These are phyloP conservation scores for Aspergillus aculeatus DNA, from an alignment of 2,329 filamentous ascomycete species.

Conservation along the genomic window DNA sequence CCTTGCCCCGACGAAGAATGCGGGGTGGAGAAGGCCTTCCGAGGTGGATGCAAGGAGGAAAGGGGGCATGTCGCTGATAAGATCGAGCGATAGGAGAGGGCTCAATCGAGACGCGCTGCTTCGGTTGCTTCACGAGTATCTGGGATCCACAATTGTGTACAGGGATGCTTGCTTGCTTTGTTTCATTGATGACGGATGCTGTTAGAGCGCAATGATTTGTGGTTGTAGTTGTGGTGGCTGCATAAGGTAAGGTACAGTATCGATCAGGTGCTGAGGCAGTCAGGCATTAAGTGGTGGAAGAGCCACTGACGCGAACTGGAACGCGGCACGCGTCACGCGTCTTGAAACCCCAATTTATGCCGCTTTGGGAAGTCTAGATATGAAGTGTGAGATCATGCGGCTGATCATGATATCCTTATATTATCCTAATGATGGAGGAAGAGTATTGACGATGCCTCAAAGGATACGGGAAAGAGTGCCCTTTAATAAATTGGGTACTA, in stretches of 20 bases:
- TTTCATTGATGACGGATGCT: slow-evolving; percentile 2
- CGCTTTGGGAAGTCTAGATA: neutral
- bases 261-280: neutral
- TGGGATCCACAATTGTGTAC: slow-evolving; percentile 1
- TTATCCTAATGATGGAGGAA: neutral
- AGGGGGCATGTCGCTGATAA: slow-evolving; percentile 13
- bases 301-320: neutral
- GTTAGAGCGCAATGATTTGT: slow-evolving; percentile 2
- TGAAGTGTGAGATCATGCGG: neutral
- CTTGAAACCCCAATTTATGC: neutral
- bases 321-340: neutral
- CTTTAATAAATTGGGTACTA: neutral
- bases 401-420: neutral
- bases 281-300: neutral
- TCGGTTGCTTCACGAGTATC: neutral
- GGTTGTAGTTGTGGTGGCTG: neutral
- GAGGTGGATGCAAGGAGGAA: slow-evolving; percentile 11
- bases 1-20: slow-evolving; percentile 12
- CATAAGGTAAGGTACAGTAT: neutral
- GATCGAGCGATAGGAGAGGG: slow-evolving; percentile 17
- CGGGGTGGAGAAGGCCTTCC: neutral
- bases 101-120: slow-evolving; percentile 4
- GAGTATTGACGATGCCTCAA: neutral
- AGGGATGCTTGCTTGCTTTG: neutral
- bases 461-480: neutral